phyloP scores from a whole-genome alignment of 2,329 filamentous ascomycete genomes.

The Xylariaceae sp. region DNA sequence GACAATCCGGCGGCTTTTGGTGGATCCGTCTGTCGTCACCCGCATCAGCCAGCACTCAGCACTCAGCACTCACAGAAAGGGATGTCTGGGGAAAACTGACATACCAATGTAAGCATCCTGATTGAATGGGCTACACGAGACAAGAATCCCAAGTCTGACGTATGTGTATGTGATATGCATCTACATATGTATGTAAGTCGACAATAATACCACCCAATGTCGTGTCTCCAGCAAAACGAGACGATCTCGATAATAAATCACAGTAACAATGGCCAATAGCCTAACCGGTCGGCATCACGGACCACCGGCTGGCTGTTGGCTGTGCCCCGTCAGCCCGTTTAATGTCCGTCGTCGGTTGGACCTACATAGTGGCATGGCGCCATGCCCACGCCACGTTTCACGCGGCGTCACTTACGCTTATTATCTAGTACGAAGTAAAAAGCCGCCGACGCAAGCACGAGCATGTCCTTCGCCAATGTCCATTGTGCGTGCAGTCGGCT shows the following conservation, averaged over 20 bases:
- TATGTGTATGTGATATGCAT: background rate
- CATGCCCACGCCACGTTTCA: background rate
- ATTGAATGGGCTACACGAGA: background rate
- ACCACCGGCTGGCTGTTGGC: too few species aligned
- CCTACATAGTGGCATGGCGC: background rate
- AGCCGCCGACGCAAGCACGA: background rate
- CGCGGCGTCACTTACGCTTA: background rate
- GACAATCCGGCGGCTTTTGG: background rate
- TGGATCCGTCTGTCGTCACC: conserved; percentile 21
- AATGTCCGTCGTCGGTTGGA: background rate
- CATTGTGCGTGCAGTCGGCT: too few species aligned
- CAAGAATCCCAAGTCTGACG: background rate
- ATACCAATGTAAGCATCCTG: conserved; percentile 1
- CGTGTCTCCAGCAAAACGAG: background rate
- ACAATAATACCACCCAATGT: background rate
- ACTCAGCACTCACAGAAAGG: background rate
- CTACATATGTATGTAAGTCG: background rate
- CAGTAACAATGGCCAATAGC: too few species aligned
- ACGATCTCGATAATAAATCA: background rate
- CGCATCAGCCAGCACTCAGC: too few species aligned
- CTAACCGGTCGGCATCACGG: background rate
- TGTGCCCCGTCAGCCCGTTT: too few species aligned
- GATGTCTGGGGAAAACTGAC: conserved; percentile 20
- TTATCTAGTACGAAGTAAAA: background rate
- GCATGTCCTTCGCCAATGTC: background rate